Evolutionary conservation across 305 asterid species (phyloP).

Genomic region (Rubia tinctorum): DNA sequence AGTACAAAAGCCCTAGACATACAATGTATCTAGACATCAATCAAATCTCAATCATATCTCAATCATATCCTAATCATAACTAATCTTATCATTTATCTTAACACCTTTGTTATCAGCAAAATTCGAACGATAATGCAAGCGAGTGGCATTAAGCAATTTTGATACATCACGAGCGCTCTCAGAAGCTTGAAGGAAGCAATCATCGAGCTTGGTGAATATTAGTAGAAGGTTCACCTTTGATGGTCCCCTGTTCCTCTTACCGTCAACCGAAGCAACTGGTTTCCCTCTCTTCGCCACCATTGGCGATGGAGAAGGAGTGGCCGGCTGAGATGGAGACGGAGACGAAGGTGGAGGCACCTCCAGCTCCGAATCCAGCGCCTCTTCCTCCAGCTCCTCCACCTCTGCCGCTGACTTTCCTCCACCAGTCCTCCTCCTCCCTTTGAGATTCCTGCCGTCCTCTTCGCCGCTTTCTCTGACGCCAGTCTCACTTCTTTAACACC

Average conservation of each 20-base stretch:
- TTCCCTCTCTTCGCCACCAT: slow-evolving; percentile 60
- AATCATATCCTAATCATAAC: too few species aligned
- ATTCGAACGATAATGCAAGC: slow-evolving; percentile 95
- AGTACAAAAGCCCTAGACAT: too few species aligned
- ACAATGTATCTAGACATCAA: too few species aligned
- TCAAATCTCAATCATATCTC: too few species aligned
- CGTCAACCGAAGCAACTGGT: slow-evolving; percentile 47
- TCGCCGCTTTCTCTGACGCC: slow-evolving; percentile 17
- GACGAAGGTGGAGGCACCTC: slow-evolving; percentile 32
- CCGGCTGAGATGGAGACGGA: slow-evolving; percentile 43
- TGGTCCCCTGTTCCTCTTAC: slow-evolving; percentile 42
- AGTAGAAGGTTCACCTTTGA: slow-evolving; percentile 44
- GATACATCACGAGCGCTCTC: slow-evolving; percentile 94
- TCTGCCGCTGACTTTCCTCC: too few species aligned
- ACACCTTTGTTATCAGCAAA: slow-evolving; percentile 92
- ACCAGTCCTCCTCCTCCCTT: slow-evolving; percentile 23
- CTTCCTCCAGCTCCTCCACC: too few species aligned
- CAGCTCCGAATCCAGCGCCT: too few species aligned
- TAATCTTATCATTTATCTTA: too few species aligned
- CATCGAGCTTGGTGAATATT: slow-evolving; percentile 76
- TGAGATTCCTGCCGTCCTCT: slow-evolving; percentile 25
- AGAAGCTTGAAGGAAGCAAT: slow-evolving; percentile 84
- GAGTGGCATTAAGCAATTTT: slow-evolving; percentile 90
- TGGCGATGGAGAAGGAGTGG: slow-evolving; percentile 25
- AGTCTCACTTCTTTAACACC: slow-evolving; percentile 48